phyloP scores from a whole-genome alignment of 2,329 filamentous ascomycete genomes.

The Cucurbitaria berberidis region DNA sequence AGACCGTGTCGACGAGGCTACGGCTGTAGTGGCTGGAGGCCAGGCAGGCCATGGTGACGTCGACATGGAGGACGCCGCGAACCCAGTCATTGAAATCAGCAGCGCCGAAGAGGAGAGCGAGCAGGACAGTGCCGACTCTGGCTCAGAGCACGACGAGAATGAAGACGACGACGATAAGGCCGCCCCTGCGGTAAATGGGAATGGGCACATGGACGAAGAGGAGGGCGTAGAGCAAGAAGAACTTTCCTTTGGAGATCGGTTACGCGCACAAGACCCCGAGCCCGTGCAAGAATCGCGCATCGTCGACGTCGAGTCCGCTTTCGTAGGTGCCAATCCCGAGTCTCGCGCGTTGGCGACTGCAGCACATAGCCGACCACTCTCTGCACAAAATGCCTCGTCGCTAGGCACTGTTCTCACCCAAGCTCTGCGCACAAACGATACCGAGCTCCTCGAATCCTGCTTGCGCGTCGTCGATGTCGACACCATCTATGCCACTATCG shows the following conservation, averaged over 20 bases:
- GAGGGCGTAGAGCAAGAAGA: slow-evolving; percentile 53
- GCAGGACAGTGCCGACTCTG: slow-evolving; percentile 20
- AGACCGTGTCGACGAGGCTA: slow-evolving; percentile 63
- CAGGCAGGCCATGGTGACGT: slow-evolving; percentile 53
- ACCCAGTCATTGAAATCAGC: slow-evolving; percentile 56
- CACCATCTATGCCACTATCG: slow-evolving; percentile 86
- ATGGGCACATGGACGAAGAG: slow-evolving; percentile 38
- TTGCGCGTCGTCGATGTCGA: slow-evolving; percentile 77
- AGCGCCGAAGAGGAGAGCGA: slow-evolving; percentile 53
- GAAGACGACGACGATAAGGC: slow-evolving; percentile 16
- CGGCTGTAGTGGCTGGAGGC: slow-evolving; percentile 59
- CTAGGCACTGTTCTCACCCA: slow-evolving; percentile 92
- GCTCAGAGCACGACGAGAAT: slow-evolving; percentile 37
- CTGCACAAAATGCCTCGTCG: slow-evolving; percentile 75
- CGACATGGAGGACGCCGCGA: slow-evolving; percentile 42
- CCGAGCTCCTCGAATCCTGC: slow-evolving; percentile 87
- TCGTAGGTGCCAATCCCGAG: slow-evolving; percentile 51
- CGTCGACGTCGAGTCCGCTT: slow-evolving; percentile 74
- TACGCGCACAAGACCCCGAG: slow-evolving; percentile 65
- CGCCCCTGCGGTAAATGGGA: slow-evolving; percentile 24
- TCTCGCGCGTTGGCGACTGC: slow-evolving; percentile 55
- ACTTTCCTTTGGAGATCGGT: slow-evolving; percentile 86
- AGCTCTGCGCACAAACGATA: slow-evolving; percentile 90
- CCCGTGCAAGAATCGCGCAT: slow-evolving; percentile 49
- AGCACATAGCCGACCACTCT: slow-evolving; percentile 55